phyloP scores from a whole-genome alignment of 345 rosid genomes.

The Camelina neglecta region DNA sequence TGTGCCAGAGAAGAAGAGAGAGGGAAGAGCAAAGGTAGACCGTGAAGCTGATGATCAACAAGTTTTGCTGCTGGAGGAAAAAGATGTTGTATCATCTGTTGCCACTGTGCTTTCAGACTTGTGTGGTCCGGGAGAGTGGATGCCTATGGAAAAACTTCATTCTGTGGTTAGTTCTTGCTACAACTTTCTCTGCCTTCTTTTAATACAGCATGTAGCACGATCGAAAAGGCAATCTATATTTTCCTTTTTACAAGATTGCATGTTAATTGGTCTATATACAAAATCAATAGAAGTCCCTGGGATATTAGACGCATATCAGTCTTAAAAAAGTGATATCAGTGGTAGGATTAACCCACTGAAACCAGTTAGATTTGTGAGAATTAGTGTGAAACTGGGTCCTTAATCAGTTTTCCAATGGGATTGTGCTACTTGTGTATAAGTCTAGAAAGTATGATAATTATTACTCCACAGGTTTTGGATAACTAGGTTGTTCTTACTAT shows the following conservation, averaged over 20 bases:
- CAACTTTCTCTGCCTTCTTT: background rate
- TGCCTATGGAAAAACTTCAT: conserved; percentile 97
- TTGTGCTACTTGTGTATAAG: too few species aligned
- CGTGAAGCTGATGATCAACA: conserved; percentile 96
- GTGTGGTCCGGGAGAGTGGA: conserved; percentile 99
- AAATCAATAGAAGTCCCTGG: background rate
- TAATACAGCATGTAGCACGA: background rate
- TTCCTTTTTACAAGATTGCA: too few species aligned
- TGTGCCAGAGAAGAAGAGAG: conserved; percentile 76
- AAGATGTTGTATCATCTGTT: conserved; percentile 98
- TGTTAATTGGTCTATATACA: background rate
- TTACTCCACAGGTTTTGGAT: too few species aligned
- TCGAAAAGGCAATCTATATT: too few species aligned
- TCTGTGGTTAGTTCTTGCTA: conserved; percentile 60
- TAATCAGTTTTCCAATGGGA: too few species aligned
- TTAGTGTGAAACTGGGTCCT: too few species aligned
- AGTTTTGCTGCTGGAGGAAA: conserved; percentile 88
- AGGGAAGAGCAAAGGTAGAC: conserved; percentile 76
- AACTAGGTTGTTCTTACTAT: background rate
- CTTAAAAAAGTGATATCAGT: too few species aligned
- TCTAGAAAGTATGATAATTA: too few species aligned
- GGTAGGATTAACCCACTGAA: too few species aligned
- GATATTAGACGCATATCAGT: background rate
- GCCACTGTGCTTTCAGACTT: conserved; percentile 96
- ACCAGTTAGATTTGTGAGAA: too few species aligned